These are phyloP conservation scores for Aspergillus taichungensis DNA, from an alignment of 495 filamentous ascomycete species.

Conservation along the genomic window DNA sequence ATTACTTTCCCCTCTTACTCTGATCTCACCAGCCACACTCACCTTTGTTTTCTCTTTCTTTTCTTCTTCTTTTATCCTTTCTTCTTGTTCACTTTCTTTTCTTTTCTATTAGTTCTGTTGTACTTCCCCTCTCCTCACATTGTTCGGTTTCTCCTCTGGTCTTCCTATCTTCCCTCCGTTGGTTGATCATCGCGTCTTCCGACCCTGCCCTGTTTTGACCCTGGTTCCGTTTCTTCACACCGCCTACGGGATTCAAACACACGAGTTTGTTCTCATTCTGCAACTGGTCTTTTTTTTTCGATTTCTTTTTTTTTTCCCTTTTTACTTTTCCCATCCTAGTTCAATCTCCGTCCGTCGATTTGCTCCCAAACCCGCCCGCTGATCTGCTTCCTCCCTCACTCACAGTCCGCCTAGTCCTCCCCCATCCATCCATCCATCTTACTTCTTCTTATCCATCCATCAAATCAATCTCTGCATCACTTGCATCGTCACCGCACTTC, in stretches of 20 bases:
- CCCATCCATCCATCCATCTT: not conserved
- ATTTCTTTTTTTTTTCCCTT: slow-evolving; percentile 2
- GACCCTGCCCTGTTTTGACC: no score
- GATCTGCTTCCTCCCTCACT: slow-evolving; percentile 19
- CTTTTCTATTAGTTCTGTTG: not conserved
- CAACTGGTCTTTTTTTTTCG: not conserved
- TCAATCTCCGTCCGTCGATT: slow-evolving; percentile 13
- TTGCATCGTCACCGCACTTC: slow-evolving; percentile 10
- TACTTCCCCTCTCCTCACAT: not conserved
- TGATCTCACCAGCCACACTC: slow-evolving; percentile 7
- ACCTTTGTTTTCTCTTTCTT: not conserved
- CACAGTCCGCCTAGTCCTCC: slow-evolving; percentile 13
- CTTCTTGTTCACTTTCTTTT: not conserved
- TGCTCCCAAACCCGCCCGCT: slow-evolving; percentile 18
- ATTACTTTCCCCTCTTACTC: not conserved
- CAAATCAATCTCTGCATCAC: slow-evolving; percentile 14
- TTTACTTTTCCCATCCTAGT: slow-evolving; percentile 2
- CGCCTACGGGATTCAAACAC: no score
- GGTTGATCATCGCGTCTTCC: no score
- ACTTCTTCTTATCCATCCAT: not conserved
- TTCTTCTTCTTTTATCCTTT: not conserved
- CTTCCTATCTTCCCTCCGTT: no score
- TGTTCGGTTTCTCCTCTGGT: not conserved
- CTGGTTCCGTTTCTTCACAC: no score
- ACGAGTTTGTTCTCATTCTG: no score